A percentile compares a stretch with the other conserved stretches of the same genome.
phyloP scores from a whole-genome alignment of 106 monocot species.

The Phalaenopsis equestris region DNA sequence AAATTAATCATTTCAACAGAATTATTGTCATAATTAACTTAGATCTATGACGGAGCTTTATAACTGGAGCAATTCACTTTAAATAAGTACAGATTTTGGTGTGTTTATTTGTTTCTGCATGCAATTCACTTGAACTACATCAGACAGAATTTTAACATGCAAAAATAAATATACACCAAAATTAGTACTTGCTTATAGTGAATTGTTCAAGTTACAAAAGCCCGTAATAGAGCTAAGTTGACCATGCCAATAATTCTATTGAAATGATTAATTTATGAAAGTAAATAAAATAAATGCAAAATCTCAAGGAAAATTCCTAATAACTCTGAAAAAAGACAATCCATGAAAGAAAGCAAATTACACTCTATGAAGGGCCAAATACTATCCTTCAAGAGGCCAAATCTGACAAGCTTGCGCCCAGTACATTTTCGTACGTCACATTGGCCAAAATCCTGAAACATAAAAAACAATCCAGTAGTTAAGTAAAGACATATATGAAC shows the following conservation, averaged over 20 bases:
- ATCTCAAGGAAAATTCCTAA: background rate
- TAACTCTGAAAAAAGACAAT: background rate
- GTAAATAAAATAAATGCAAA: background rate
- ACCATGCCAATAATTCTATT: background rate
- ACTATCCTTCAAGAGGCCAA: slow-evolving; percentile 82
- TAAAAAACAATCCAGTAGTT: background rate
- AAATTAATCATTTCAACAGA: slow-evolving; percentile 1
- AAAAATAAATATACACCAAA: background rate
- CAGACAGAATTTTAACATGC: background rate
- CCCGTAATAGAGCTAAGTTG: background rate
- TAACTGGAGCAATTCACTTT: background rate
- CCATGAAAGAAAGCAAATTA: background rate
- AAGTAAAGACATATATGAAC: background rate
- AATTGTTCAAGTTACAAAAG: background rate
- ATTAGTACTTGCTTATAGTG: background rate
- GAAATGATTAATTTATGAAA: background rate
- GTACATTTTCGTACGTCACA: slow-evolving; percentile 94
- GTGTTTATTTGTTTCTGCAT: background rate
- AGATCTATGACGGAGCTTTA: background rate
- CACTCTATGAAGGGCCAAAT: slow-evolving; percentile 3
- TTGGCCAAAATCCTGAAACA: slow-evolving; percentile 86
- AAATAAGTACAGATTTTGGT: background rate
- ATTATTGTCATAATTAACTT: background rate
- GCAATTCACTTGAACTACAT: background rate
- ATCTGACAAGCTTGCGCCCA: slow-evolving; percentile 90